Evolutionary conservation across 805 yeast genomes (phyloP), one percentile per base, ranked within the genome.

Genomic region (Komagataella pastoris): DNA sequence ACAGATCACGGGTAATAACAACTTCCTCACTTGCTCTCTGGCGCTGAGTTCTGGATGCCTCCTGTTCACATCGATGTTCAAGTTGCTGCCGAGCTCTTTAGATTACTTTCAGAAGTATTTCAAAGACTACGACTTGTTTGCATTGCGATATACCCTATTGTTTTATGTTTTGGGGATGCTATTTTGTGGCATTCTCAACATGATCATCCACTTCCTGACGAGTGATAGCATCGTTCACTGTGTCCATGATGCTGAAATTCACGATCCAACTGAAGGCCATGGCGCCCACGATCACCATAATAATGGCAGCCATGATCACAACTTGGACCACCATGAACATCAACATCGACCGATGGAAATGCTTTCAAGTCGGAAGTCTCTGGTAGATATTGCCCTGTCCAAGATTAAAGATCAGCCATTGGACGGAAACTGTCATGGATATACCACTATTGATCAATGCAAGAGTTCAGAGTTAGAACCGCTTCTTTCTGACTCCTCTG

Each of bases 191-290:
- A 54, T 65, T 1, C 67, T 91, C 52, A 90, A 89, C 63, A 62
- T 70, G 24, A 44, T 83, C 1, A 79, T 93, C 4, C 97, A 90
- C 64, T 64, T 79, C 43, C 65, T 81, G 50, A 87, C 97, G 0
- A 79, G 91, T 50, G 87, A 87, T 62, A 81, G 90, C 36, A 77
- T 90, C 40, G 85, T 90, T 0, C 97, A 89, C 61, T 89, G 97
- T 65, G 84, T 80, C 14, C 96, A 89, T 59, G 63, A 59, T 21
- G 3, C 40, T 30, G 40, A 30, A 30, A 5, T 5, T 10, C 64
- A 59, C n/a, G 70, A 62, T 14, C 65, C 62, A 12, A 65, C 53
- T 7, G 48, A 55, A 47, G 51, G 51, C 45, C 58, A 53, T 52
- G 56, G 53, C 50, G 30, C 46, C 14, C 52, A 53, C 24, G 47